Percentiles rank a stretch among this genome's conserved stretches.
Conservation (phyloP, 495 filamentous ascomycete genomes). For the Pyrenopolyporus hunteri region DNA sequence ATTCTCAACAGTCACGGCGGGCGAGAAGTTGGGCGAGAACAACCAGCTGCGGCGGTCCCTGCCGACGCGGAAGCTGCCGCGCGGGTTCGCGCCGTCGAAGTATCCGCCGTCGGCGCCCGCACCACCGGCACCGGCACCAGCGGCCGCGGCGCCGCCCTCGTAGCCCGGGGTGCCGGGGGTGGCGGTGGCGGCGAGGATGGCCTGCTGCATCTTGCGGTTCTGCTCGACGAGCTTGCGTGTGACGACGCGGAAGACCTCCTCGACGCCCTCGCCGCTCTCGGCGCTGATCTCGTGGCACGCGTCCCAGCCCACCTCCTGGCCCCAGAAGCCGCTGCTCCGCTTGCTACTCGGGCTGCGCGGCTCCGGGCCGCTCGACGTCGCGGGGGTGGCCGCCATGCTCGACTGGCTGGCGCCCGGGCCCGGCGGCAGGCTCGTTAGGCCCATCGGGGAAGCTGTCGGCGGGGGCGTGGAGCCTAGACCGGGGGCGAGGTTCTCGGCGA, state of each 20-base stretch:
- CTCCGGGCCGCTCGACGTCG: conserved; percentile 46
- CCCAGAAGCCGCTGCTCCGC: conserved; percentile 84
- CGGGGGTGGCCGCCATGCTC: conserved; percentile 30
- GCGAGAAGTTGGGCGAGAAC: conserved; percentile 58
- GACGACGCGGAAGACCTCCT: conserved; percentile 96
- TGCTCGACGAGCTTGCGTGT: conserved; percentile 94
- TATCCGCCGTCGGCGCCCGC: conserved; percentile 41
- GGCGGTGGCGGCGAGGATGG: conserved; percentile 52
- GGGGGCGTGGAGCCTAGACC: conserved; percentile 68
- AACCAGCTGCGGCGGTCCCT: conserved; percentile 69
- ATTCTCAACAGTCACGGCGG: conserved; percentile 52
- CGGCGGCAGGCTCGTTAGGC: conserved; percentile 29
- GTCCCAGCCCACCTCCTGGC: conserved; percentile 91
- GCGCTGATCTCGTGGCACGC: conserved; percentile 96
- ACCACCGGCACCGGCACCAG: too few relatives aligned
- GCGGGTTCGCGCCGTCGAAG: conserved; percentile 52
- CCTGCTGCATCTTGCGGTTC: conserved; percentile 70
- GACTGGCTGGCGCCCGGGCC: conserved; percentile 30
- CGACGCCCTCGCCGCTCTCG: conserved; percentile 92
- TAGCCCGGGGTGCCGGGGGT: conserved; percentile 44
- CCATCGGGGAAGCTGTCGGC: conserved; percentile 58
- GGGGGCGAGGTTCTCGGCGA: conserved; percentile 85
- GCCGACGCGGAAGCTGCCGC: conserved; percentile 67
- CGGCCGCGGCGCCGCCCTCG: conserved; percentile 38
- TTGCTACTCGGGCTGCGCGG: conserved; percentile 74